Base-by-base conservation (phyloP, 2,329 filamentous ascomycete species). In the Colletotrichum gigasporum region DNA sequence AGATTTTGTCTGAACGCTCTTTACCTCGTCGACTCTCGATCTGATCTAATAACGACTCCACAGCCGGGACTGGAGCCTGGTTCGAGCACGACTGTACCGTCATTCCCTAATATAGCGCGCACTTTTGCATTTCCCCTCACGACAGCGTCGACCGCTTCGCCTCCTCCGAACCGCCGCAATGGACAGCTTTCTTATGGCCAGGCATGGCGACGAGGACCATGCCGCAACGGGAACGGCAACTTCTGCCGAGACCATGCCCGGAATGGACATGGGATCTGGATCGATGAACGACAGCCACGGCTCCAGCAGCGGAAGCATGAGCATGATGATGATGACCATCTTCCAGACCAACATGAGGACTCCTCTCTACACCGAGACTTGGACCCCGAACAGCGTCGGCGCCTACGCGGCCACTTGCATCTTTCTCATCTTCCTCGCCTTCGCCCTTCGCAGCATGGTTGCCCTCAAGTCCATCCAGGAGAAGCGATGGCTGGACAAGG, bases 391-490 rank as follows among this genome's bases (percentile, higher is more conserved):
- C 26, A 89, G 80, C 34, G 80, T 84, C 5, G 93, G 90, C 70
- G 80, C 85, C 64, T 98, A 97, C 78, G 93, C 93, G 2, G 95
- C 89, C 59, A 97, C 93, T 26, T 97, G 95, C 82, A 92, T 97
- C 76, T 97, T 97, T 79, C 85, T 97, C 63, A 89, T 97, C 74
- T 70, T 91, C 44, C 88, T 98, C 53, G 90, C 89, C 65, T 82
- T 90, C 65, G 72, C 91, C 60, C 89, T 90, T 72, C 91, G 94
- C 54, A 79, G 83, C 18, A 82, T 97, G 14, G 80, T 95, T 52
- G 94, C 94, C 3, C 82, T 87, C 71, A 93, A 93, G 74, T 87
- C 79, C 79, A 88, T 81, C 77, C 85, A 80, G 75, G 87, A 85
- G 77, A 73, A 81, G 69, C 80, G 82, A 44, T 96, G 93, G 90